Percentiles rank a stretch among this genome's conserved stretches.
phyloP scores from a whole-genome alignment of 108 stramenopile genomes.

The Heterococcus sp. region DNA sequence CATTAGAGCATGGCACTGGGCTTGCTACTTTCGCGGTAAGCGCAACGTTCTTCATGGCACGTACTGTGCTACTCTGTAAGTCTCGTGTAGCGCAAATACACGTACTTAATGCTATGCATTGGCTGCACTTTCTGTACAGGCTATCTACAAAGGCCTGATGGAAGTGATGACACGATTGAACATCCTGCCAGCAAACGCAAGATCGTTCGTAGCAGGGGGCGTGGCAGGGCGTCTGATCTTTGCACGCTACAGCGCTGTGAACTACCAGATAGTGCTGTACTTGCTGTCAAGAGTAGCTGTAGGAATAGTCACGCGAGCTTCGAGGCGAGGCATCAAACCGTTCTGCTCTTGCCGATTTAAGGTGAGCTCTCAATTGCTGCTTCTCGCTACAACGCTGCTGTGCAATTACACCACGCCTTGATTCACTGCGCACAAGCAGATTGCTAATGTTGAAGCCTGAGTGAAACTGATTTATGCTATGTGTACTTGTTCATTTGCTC shows the following conservation, averaged over 20 bases:
- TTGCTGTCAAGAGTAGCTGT: background rate
- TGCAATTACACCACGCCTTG: too few species aligned
- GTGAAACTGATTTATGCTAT: too few species aligned
- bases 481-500: too few species aligned
- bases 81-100: too few species aligned
- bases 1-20: background rate
- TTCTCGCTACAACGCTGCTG: too few species aligned
- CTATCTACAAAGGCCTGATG: background rate
- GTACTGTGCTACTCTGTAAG: too few species aligned
- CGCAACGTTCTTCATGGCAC: background rate
- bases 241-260: background rate
- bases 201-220: background rate
- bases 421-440: too few species aligned
- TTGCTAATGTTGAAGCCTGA: too few species aligned
- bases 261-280: constrained; percentile 1
- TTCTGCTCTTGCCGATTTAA: too few species aligned
- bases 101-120: background rate
- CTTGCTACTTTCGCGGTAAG: background rate
- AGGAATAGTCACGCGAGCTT: background rate
- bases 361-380: too few species aligned
- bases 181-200: background rate
- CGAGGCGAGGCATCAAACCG: background rate
- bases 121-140: background rate
- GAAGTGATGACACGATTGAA: background rate
- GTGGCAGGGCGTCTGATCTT: background rate